Evolutionary conservation across 169 alveolate species (phyloP).

Genomic region (Plasmodium relictum): DNA sequence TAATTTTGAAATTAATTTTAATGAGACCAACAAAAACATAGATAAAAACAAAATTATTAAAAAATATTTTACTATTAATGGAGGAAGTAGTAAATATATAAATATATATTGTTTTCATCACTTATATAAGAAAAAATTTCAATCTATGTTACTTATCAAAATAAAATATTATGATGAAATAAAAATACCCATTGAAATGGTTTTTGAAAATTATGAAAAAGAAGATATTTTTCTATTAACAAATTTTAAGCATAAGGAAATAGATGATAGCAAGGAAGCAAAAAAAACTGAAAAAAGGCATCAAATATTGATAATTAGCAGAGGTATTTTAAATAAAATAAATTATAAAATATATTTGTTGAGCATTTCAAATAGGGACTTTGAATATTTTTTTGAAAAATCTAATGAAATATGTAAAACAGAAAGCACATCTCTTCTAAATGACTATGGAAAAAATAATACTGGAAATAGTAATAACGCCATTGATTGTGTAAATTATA

Average conservation of each 20-base stretch:
- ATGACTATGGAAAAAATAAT: background rate
- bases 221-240: conserved; percentile 21
- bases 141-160: conserved; percentile 41
- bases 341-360: conserved; percentile 16
- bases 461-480: conserved; percentile 15
- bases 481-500: conserved; percentile 52
- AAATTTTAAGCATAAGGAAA: conserved; percentile 11
- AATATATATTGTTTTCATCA: conserved; percentile 60
- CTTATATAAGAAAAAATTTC: conserved; percentile 17
- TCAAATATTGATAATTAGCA: conserved; percentile 17
- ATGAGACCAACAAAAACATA: conserved; percentile 16
- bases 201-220: conserved; percentile 52
- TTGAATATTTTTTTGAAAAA: conserved; percentile 45
- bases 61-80: conserved; percentile 52
- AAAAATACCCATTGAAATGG: conserved; percentile 45
- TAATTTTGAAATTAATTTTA: conserved; percentile 1
- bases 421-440: background rate
- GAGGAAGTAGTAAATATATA: conserved; percentile 28
- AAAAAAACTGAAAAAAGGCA: background rate
- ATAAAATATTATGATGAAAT: conserved; percentile 41
- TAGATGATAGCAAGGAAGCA: background rate
- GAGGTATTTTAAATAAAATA: conserved; percentile 34
- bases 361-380: conserved; percentile 30
- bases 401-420: conserved; percentile 4
- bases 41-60: conserved; percentile 7